phyloP scores from a whole-genome alignment of 2,329 filamentous ascomycete genomes.

The Aspergillus japonicus region DNA sequence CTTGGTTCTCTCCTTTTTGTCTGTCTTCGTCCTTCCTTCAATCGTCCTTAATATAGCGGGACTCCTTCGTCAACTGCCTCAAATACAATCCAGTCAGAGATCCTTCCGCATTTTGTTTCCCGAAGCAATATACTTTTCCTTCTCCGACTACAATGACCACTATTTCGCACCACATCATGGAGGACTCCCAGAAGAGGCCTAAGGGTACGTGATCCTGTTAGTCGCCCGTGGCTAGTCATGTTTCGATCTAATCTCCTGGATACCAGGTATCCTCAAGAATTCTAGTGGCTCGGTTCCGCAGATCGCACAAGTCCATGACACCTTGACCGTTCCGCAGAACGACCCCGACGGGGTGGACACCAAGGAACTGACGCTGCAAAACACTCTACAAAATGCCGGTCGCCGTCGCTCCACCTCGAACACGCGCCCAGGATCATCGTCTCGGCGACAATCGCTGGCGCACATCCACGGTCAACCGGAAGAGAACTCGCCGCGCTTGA shows the following conservation, averaged over 20 bases:
- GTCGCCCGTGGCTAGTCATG: not conserved
- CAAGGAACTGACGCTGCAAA: slow-evolving; percentile 89
- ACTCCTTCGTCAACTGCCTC: not conserved
- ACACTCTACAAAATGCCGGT: slow-evolving; percentile 92
- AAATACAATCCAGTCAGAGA: not conserved
- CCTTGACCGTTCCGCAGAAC: slow-evolving; percentile 41
- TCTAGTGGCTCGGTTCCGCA: slow-evolving; percentile 57
- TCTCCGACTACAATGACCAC: slow-evolving; percentile 24
- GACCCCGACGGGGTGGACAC: slow-evolving; percentile 53
- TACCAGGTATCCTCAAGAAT: slow-evolving; percentile 88
- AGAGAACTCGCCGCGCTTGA: slow-evolving; percentile 71
- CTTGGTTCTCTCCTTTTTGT: not conserved
- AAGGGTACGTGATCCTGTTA: slow-evolving; percentile 35
- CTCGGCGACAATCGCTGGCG: slow-evolving; percentile 68
- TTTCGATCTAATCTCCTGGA: not conserved
- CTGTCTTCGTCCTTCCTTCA: not conserved
- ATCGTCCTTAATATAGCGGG: not conserved
- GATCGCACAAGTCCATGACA: slow-evolving; percentile 51
- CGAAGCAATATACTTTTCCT: not conserved
- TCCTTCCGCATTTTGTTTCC: too few relatives aligned
- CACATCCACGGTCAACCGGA: slow-evolving; percentile 53
- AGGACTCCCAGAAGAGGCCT: slow-evolving; percentile 39
- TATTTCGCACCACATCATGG: slow-evolving; percentile 27
- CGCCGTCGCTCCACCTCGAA: slow-evolving; percentile 79
- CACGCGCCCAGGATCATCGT: slow-evolving; percentile 59